phyloP scores from a whole-genome alignment of 2,329 filamentous ascomycete species.

The Arthroderma sp. region DNA sequence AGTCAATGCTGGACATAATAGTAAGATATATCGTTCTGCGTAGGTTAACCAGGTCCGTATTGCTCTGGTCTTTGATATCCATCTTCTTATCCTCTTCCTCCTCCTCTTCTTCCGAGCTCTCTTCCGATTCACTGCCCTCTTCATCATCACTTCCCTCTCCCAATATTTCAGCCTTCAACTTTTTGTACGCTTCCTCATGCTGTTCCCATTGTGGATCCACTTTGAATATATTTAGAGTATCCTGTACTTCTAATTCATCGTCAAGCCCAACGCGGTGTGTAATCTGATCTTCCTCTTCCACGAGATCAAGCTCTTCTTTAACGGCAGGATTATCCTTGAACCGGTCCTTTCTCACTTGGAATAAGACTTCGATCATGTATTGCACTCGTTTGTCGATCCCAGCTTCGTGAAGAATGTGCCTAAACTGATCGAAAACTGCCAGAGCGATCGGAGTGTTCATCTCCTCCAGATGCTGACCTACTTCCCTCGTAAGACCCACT shows the following conservation, averaged over 20 bases:
- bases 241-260: slow-evolving; percentile 71
- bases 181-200: slow-evolving; percentile 80
- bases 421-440: slow-evolving; percentile 89
- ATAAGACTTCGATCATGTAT: slow-evolving; percentile 97
- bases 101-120: slow-evolving; percentile 58
- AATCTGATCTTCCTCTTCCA: slow-evolving; percentile 97
- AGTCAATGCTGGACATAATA: slow-evolving; percentile 91
- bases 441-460: slow-evolving; percentile 83
- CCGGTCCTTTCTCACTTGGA: slow-evolving; percentile 88
- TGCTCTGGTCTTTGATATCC: slow-evolving; percentile 96
- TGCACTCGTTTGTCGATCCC: slow-evolving; percentile 97
- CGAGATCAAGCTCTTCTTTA: slow-evolving; percentile 83
- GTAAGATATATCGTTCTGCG: slow-evolving; percentile 92
- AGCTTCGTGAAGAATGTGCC: slow-evolving; percentile 88
- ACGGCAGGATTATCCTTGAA: slow-evolving; percentile 91
- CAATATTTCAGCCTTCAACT: slow-evolving; percentile 82
- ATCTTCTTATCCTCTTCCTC: slow-evolving; percentile 67
- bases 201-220: slow-evolving; percentile 80
- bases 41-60: slow-evolving; percentile 86
- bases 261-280: slow-evolving; percentile 76
- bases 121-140: slow-evolving; percentile 49
- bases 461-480: slow-evolving; percentile 86
- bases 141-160: slow-evolving; percentile 84
- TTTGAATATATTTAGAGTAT: slow-evolving; percentile 90
- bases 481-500: slow-evolving; percentile 81